Evolutionary conservation across 768 basidiomycete genomes (phyloP).

Genomic region (Russula earlei): DNA sequence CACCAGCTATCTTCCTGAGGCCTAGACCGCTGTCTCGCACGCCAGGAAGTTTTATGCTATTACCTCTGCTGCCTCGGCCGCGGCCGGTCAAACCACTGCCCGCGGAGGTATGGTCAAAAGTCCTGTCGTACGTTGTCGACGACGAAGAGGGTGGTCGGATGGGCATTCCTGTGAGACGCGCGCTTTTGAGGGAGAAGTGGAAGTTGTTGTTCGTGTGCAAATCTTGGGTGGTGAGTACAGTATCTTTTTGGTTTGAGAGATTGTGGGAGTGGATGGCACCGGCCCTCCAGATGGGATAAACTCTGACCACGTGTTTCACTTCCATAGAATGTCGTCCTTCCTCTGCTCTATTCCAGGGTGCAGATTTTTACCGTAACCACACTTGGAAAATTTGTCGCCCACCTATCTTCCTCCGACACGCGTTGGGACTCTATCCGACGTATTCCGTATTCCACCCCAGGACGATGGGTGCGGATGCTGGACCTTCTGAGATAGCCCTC

Average conservation of each 20-base stretch:
- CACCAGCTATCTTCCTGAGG: constrained; percentile 37
- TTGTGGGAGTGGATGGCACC: background rate
- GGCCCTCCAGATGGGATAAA: too few species aligned
- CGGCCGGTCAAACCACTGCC: constrained; percentile 49
- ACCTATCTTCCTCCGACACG: constrained; percentile 53
- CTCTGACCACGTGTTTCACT: background rate
- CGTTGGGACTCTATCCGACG: constrained; percentile 85
- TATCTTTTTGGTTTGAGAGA: background rate
- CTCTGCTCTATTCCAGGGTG: constrained; percentile 54
- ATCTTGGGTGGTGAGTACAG: constrained; percentile 15
- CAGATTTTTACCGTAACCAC: constrained; percentile 33
- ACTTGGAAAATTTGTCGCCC: constrained; percentile 50
- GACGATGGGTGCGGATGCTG: constrained; percentile 73
- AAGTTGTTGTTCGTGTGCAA: constrained; percentile 20
- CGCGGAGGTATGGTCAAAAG: constrained; percentile 58
- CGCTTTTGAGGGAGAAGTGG: constrained; percentile 18
- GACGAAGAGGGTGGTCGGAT: constrained; percentile 12
- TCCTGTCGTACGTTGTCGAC: constrained; percentile 36
- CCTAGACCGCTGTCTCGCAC: constrained; percentile 57
- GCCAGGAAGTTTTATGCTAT: constrained; percentile 51
- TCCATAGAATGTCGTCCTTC: constrained; percentile 51
- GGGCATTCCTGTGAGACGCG: constrained; percentile 6
- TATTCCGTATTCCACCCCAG: constrained; percentile 80
- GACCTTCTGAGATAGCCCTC: constrained; percentile 51
- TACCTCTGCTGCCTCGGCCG: constrained; percentile 56